Percentiles rank a stretch among this genome's conserved stretches.
These are phyloP conservation scores for Penicillium maclennaniae DNA, from an alignment of 495 filamentous ascomycete genomes.

Conservation along the genomic window DNA sequence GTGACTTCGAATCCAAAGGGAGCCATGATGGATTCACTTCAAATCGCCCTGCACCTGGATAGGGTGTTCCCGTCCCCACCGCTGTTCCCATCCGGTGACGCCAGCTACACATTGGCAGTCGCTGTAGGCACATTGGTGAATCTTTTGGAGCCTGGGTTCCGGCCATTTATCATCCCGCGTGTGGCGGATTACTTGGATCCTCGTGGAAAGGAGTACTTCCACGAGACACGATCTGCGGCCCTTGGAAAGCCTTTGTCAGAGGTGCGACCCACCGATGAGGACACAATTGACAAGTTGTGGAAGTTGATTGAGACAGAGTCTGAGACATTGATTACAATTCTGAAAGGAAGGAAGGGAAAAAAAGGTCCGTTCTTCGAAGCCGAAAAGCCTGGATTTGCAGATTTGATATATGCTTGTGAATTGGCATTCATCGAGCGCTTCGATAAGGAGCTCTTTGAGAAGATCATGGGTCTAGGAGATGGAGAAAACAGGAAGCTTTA, in stretches of 20 bases:
- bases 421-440: conserved; percentile 24
- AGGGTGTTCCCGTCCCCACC: conserved; percentile 25
- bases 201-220: conserved; percentile 24
- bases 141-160: not conserved
- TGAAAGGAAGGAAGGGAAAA: conserved; percentile 26
- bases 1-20: conserved; percentile 19
- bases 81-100: conserved; percentile 28
- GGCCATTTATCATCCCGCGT: conserved; percentile 12
- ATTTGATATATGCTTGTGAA: conserved; percentile 16
- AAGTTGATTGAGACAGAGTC: conserved; percentile 4
- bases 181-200: conserved; percentile 21
- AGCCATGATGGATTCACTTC: conserved; percentile 31
- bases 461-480: conserved; percentile 16
- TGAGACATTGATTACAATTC: conserved; percentile 1
- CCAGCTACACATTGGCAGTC: conserved; percentile 18
- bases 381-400: conserved; percentile 26
- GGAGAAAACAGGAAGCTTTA: conserved; percentile 24
- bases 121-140: conserved; percentile 8
- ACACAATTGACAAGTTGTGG: conserved; percentile 7
- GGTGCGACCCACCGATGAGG: conserved; percentile 18
- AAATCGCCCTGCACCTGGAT: conserved; percentile 33
- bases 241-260: conserved; percentile 29
- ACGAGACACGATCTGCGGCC: conserved; percentile 18
- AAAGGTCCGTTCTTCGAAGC: conserved; percentile 30
- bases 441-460: conserved; percentile 17